Conservation (phyloP, 1,139 yeast species). For the Lodderomyces parapsilosis region DNA sequence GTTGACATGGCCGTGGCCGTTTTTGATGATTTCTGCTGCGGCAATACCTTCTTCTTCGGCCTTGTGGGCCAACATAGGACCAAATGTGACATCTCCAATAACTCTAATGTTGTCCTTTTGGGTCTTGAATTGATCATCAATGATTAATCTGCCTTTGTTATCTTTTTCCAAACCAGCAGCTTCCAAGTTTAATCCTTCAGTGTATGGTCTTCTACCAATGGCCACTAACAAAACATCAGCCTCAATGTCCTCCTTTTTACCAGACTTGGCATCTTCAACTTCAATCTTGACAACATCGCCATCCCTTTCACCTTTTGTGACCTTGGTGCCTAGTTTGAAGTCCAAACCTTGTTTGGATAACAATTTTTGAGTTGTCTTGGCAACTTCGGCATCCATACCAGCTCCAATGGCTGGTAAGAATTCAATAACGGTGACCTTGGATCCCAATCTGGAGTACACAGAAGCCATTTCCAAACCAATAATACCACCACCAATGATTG, state of each 20-base stretch:
- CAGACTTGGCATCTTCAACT: conserved; percentile 86
- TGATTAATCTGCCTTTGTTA: conserved; percentile 87
- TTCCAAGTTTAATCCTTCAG: conserved; percentile 87
- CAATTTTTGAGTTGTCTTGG: conserved; percentile 85
- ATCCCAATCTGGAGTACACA: conserved; percentile 92
- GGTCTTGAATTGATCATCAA: conserved; percentile 91
- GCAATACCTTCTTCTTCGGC: conserved; percentile 99
- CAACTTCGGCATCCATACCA: conserved; percentile 96
- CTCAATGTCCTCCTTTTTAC: conserved; percentile 75
- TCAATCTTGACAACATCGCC: conserved; percentile 87
- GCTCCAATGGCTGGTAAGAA: conserved; percentile 87
- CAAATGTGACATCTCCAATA: conserved; percentile 97
- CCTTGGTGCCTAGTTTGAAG: conserved; percentile 92
- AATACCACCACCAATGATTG: conserved; percentile 98
- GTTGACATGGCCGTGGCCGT: conserved; percentile 97
- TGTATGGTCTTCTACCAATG: conserved; percentile 98
- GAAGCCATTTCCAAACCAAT: conserved; percentile 99
- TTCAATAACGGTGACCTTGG: conserved; percentile 94
- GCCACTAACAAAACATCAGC: conserved; percentile 95
- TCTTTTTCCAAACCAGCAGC: conserved; percentile 86
- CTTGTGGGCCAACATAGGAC: conserved; percentile 99
- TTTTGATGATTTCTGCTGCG: conserved; percentile 91
- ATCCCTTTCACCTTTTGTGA: conserved; percentile 77
- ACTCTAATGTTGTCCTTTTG: conserved; percentile 92
- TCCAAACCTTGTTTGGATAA: conserved; percentile 93